Evolutionary conservation across 345 rosid species (phyloP).

Genomic region (Boechera divaricarpa): DNA sequence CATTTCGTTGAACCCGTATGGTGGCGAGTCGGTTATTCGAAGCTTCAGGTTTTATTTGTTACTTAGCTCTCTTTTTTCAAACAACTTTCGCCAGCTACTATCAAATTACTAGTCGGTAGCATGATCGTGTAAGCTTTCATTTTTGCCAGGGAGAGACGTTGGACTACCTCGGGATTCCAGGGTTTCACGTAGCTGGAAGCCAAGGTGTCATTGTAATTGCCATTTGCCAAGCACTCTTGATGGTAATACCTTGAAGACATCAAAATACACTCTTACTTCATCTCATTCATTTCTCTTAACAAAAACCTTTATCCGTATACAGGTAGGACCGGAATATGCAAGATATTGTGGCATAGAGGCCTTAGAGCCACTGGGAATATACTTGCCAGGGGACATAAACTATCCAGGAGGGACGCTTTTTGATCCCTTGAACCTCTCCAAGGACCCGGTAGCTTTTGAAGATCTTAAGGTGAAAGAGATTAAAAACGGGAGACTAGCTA

Average conservation of each 20-base stretch:
- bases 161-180: slow-evolving; percentile 94
- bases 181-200: slow-evolving; percentile 93
- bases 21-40: slow-evolving; percentile 96
- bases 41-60: slow-evolving; percentile 64
- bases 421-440: slow-evolving; percentile 82
- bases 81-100: neutral
- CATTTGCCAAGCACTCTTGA: slow-evolving; percentile 84
- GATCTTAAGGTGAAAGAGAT: slow-evolving; percentile 96
- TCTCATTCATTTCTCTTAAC: neutral
- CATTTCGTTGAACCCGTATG: slow-evolving; percentile 89
- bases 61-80: neutral
- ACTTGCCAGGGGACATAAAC: slow-evolving; percentile 87
- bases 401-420: slow-evolving; percentile 91
- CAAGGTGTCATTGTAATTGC: slow-evolving; percentile 89
- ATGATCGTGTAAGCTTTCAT: neutral
- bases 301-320: neutral
- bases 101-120: neutral
- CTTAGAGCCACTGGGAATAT: slow-evolving; percentile 90
- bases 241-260: slow-evolving; percentile 53
- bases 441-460: slow-evolving; percentile 76
- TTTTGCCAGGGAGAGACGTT: slow-evolving; percentile 77
- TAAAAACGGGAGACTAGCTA: slow-evolving; percentile 81
- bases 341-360: slow-evolving; percentile 94
- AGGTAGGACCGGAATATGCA: slow-evolving; percentile 97
- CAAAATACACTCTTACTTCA: slow-evolving; percentile 17